These are phyloP conservation scores for Rhizopogon sp. DNA, from an alignment of 768 basidiomycete species.

Conservation along the genomic window DNA sequence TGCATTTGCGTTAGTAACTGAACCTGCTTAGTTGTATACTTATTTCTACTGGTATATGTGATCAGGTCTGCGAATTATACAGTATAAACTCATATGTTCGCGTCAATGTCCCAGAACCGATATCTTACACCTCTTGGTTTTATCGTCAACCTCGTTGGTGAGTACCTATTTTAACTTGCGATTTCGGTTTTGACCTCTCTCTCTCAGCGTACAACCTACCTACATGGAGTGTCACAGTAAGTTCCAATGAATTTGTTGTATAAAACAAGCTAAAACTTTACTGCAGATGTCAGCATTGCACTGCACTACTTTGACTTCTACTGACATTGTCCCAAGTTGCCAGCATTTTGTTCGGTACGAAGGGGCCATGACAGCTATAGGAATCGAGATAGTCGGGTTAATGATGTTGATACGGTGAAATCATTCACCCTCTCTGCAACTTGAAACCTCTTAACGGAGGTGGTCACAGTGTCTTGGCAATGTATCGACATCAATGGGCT, in stretches of 20 bases:
- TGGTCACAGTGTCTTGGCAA: slow-evolving; percentile 9
- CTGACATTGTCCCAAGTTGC: slow-evolving; percentile 28
- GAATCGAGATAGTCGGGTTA: slow-evolving; percentile 31
- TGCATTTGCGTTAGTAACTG: slow-evolving; percentile 32
- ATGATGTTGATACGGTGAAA: slow-evolving; percentile 42
- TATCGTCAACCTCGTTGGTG: slow-evolving; percentile 45
- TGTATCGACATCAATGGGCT: slow-evolving; percentile 7
- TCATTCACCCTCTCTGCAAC: neutral
- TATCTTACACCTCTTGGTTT: slow-evolving; percentile 63
- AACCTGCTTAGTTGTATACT: slow-evolving; percentile 21
- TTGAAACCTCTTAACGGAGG: neutral
- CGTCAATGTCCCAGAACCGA: slow-evolving; percentile 41
- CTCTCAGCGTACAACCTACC: slow-evolving; percentile 12
- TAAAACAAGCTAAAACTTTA: neutral
- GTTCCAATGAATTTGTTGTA: neutral
- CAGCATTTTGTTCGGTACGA: slow-evolving; percentile 45
- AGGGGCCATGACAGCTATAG: slow-evolving; percentile 39
- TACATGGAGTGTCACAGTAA: slow-evolving; percentile 4
- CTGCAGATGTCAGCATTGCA: neutral
- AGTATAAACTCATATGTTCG: neutral
- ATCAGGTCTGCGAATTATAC: neutral
- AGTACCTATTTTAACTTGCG: neutral
- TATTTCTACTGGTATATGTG: slow-evolving; percentile 29
- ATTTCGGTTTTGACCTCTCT: neutral
- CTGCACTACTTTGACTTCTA: neutral